Base-by-base conservation (phyloP, 1,284 basidiomycete genomes). In the Trichosporon sp. region DNA sequence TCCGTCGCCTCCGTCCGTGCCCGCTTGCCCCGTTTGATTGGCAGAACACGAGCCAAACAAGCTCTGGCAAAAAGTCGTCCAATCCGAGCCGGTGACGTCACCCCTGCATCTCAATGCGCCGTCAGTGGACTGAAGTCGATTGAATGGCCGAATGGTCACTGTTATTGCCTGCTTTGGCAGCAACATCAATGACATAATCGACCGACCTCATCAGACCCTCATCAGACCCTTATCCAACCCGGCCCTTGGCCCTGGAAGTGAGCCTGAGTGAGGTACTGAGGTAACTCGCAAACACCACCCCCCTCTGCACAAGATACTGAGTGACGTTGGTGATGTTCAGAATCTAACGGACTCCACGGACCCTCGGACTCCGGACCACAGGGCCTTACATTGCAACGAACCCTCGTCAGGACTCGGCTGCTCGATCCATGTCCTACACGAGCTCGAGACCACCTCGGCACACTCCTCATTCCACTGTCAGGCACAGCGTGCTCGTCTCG, bases 81-180 rank as follows among this genome's bases (percentile, higher is more conserved):
- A 54, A 54, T 54, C 51, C 51, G 51, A 54, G 51, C 51, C 19
- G 51, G 51, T 54, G 51, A 54, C 51, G 51, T 54, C 51, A 54
- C 51, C 51, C 51, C 51, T 46, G 43, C 43, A n/a, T 16, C 12
- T 11, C 43, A 46, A 46, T 46, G 16, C 43, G 43, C 21, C 43
- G 43, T 10, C 19, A 54, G 51, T n/a, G 19, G n/a, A 26, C 26
- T 7, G 14, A 7, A 26, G 51, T 37, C 35, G 35, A 37, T 10
- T 37, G 35, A 37, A 37, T 37, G 35, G 35, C 35, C n/a, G 51
- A 54, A 54, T 54, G 51, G 51, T 6, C 46, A 26, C n/a, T 3
- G 21, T 54, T 54, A 54, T 54, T 54, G 51, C 51, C 51, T 54
- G 51, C 51, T 54, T 54, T 54, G 51, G 51, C 5, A n/a, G 11